Evolutionary conservation across 1,284 basidiomycete genomes (phyloP).

Genomic region (Fomitopsis pinicola): DNA sequence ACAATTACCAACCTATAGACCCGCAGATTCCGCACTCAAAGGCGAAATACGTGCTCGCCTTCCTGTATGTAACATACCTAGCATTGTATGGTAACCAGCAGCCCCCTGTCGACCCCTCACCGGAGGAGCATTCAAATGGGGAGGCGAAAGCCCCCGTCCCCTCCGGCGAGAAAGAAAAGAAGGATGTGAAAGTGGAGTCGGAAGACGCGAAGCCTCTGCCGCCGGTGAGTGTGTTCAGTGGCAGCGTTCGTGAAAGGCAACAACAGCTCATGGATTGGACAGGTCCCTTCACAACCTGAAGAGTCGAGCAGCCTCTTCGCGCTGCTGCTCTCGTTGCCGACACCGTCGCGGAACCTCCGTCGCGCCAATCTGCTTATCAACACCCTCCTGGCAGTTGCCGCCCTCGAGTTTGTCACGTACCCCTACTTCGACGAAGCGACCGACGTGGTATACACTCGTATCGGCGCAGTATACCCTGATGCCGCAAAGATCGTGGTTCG

Average conservation of each 20-base stretch:
- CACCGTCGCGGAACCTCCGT: constrained; percentile 33
- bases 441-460: constrained; percentile 57
- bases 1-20: neutral
- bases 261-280: neutral
- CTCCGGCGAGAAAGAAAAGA: neutral
- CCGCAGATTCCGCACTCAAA: constrained; percentile 4
- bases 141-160: neutral
- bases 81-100: neutral
- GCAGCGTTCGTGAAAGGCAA: constrained; percentile 1
- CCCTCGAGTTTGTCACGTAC: constrained; percentile 45
- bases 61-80: constrained; percentile 7
- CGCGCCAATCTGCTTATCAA: constrained; percentile 45
- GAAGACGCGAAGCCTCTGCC: neutral
- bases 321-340: constrained; percentile 43
- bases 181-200: neutral
- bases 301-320: constrained; percentile 9
- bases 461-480: constrained; percentile 66
- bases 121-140: neutral
- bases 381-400: constrained; percentile 43
- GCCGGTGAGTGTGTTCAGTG: neutral
- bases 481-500: constrained; percentile 59
- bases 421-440: constrained; percentile 51
- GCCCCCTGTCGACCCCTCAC: neutral
- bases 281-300: neutral
- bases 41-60: neutral